Evolutionary conservation across 345 rosid genomes (phyloP).

Genomic region (Acer yangbiense): DNA sequence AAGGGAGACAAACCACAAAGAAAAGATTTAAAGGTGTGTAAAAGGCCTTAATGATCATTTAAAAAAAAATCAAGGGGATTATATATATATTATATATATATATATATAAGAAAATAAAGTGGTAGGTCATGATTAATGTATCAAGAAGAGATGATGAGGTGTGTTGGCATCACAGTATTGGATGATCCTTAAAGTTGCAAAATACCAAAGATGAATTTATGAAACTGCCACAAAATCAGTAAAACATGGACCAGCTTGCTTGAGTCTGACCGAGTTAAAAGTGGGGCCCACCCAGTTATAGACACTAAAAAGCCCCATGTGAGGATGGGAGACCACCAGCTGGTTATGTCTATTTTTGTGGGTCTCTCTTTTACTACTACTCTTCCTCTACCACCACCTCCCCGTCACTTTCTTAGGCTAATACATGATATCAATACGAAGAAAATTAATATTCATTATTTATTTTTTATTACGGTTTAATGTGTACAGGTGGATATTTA

Average conservation of each 20-base stretch:
- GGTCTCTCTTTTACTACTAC: constrained; percentile 27
- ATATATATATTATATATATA: neutral
- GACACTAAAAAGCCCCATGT: constrained; percentile 37
- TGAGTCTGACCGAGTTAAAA: constrained; percentile 24
- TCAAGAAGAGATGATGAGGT: neutral
- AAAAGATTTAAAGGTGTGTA: neutral
- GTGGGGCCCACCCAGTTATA: constrained; percentile 32
- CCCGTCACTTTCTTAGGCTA: neutral
- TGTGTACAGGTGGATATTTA: no score
- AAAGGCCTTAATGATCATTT: constrained; percentile 9
- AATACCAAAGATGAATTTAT: constrained; percentile 19
- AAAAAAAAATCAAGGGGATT: neutral
- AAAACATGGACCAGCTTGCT: constrained; percentile 23
- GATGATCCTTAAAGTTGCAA: constrained; percentile 12
- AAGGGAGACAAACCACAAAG: neutral
- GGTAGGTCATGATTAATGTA: neutral
- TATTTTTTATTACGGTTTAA: no score
- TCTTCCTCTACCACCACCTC: constrained; percentile 7
- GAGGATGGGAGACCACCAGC: constrained; percentile 60
- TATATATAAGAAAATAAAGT: neutral
- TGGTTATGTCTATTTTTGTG: constrained; percentile 43
- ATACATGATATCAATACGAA: neutral
- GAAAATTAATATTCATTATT: neutral
- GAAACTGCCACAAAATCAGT: constrained; percentile 24
- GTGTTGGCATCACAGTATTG: constrained; percentile 4